Conservation (phyloP, 352 stramenopile species). For the Phytophthora pistaciae region DNA sequence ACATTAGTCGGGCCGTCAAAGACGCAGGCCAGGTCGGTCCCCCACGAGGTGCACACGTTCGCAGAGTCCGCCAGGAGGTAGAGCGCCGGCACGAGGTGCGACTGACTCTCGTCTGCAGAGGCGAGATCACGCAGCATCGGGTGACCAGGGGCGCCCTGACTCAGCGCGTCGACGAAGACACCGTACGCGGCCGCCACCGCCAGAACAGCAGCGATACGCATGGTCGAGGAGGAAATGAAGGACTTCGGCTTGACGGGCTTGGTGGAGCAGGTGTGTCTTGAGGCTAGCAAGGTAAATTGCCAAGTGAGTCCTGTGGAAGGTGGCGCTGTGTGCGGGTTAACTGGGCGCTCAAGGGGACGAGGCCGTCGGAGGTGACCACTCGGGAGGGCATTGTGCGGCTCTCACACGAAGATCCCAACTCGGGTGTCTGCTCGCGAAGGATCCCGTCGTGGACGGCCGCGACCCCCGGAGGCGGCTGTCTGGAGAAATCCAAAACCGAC, state of each 20-base stretch:
- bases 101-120: not conserved
- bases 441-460: not conserved
- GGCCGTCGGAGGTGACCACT: not conserved
- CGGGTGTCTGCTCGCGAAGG: not conserved
- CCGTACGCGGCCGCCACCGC: slow-evolving; percentile 15
- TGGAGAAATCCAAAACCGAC: not conserved
- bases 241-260: not conserved
- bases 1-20: too few species aligned
- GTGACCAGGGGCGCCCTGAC: slow-evolving; percentile 5
- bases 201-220: slow-evolving; percentile 28
- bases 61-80: slow-evolving; percentile 4
- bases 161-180: slow-evolving; percentile 13
- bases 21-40: too few species aligned
- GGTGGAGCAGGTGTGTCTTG: slow-evolving; percentile 4
- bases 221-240: not conserved
- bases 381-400: not conserved
- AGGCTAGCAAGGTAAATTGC: slow-evolving; percentile 8
- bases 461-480: not conserved
- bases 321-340: not conserved
- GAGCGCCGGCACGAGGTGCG: not conserved
- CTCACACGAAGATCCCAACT: not conserved
- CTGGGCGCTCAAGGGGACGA: not conserved
- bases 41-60: slow-evolving; percentile 1
- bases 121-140: slow-evolving; percentile 9
- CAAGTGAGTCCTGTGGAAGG: not conserved